Conservation (phyloP, 257 asterid species). For the Solanum arcanum region DNA sequence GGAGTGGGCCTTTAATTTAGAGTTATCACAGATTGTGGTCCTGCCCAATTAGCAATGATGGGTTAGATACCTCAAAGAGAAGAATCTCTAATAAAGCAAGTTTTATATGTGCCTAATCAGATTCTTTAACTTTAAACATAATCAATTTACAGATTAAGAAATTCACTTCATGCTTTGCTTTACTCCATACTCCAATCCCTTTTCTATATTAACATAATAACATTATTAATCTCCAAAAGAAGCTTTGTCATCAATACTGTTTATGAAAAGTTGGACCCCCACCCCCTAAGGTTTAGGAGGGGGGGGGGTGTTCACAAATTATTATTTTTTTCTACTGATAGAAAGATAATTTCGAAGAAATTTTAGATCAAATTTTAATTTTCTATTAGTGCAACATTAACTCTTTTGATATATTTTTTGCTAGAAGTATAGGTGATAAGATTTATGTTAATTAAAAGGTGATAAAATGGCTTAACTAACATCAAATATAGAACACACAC, state of each 20-base stretch:
- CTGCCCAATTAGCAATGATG: slow-evolving; percentile 21
- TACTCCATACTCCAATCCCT: background rate
- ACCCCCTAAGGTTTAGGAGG: background rate
- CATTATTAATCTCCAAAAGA: slow-evolving; percentile 9
- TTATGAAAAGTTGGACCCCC: slow-evolving; percentile 12
- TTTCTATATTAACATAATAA: slow-evolving; percentile 1
- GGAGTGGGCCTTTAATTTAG: slow-evolving; percentile 2
- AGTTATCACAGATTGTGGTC: slow-evolving; percentile 12
- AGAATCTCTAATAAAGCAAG: slow-evolving; percentile 12
- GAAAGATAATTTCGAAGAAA: too few relatives aligned
- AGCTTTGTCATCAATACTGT: slow-evolving; percentile 10
- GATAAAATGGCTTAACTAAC: too few relatives aligned
- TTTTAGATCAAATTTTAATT: too few relatives aligned
- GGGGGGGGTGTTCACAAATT: background rate
- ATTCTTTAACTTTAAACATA: background rate
- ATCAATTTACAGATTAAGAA: background rate
- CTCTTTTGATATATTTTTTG: background rate
- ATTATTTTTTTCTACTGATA: background rate
- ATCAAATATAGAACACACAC: too few relatives aligned
- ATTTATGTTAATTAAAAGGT: too few relatives aligned
- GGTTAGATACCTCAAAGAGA: slow-evolving; percentile 9
- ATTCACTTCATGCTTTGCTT: slow-evolving; percentile 4
- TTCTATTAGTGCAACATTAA: background rate
- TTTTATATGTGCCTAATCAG: slow-evolving; percentile 3
- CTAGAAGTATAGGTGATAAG: background rate